Evolutionary conservation across 768 basidiomycete species (phyloP).

Genomic region (Lactarius sp.): DNA sequence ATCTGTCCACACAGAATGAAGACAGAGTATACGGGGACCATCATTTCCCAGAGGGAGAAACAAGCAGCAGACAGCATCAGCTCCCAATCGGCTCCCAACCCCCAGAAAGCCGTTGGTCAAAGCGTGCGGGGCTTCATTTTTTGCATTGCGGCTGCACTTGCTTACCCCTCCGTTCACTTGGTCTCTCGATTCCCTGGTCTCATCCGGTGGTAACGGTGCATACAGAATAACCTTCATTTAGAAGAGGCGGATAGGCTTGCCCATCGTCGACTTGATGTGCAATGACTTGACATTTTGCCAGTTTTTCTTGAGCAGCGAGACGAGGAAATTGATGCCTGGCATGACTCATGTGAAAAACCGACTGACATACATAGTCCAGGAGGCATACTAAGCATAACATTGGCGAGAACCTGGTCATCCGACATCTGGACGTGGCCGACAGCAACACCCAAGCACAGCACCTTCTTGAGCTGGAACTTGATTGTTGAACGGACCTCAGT

Average conservation of each 20-base stretch:
- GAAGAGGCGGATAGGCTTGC: slow-evolving; percentile 94
- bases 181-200: slow-evolving; percentile 24
- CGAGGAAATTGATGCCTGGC: slow-evolving; percentile 97
- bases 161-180: slow-evolving; percentile 29
- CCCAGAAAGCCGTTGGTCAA: slow-evolving; percentile 76
- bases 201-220: slow-evolving; percentile 10
- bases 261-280: slow-evolving; percentile 99
- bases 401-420: slow-evolving; percentile 93
- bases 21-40: neutral
- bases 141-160: slow-evolving; percentile 59
- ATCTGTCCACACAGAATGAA: neutral
- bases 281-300: slow-evolving; percentile 99
- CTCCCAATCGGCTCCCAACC: slow-evolving; percentile 84
- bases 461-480: slow-evolving; percentile 99
- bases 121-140: slow-evolving; percentile 98
- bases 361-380: neutral
- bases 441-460: slow-evolving; percentile 97
- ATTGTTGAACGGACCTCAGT: slow-evolving; percentile 96
- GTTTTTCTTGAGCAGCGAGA: slow-evolving; percentile 98
- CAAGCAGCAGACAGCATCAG: slow-evolving; percentile 50
- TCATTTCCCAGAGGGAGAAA: neutral
- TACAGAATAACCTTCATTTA: slow-evolving; percentile 37
- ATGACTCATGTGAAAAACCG: neutral
- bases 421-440: slow-evolving; percentile 97
- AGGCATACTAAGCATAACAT: slow-evolving; percentile 90